Conservation (phyloP, 805 yeast species). For the Sugiyamaella boreocaroliniensis region DNA sequence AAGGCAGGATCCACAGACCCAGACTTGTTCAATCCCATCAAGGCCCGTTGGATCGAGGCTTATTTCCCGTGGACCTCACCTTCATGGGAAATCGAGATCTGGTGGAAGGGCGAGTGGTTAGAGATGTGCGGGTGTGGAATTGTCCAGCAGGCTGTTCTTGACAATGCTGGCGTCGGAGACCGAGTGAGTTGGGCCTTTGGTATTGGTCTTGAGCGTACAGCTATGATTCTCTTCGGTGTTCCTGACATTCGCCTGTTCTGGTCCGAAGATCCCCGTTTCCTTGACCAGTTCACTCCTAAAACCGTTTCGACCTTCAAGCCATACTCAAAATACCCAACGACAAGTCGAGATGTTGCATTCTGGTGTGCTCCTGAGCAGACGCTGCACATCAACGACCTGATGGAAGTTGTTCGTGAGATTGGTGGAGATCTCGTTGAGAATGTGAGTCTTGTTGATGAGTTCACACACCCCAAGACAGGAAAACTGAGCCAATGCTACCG, state of each 20-base stretch:
- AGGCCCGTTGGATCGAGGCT: conserved; percentile 90
- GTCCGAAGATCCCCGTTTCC: conserved; percentile 76
- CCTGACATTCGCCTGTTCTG: conserved; percentile 94
- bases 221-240: conserved; percentile 90
- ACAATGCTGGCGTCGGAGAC: conserved; percentile 57
- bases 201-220: conserved; percentile 87
- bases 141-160: conserved; percentile 69
- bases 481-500: conserved; percentile 79
- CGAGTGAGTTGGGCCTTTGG: conserved; percentile 97
- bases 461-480: conserved; percentile 76
- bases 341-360: conserved; percentile 81
- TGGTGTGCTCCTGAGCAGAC: conserved; percentile 53
- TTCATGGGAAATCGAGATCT: conserved; percentile 95
- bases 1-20: conserved; percentile 53
- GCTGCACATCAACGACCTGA: conserved; percentile 78
- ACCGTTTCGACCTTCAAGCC: conserved; percentile 70
- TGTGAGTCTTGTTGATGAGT: conserved; percentile 73
- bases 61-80: conserved; percentile 99
- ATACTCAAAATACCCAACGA: conserved; percentile 85
- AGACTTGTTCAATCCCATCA: conserved; percentile 65
- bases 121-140: conserved; percentile 97
- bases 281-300: conserved; percentile 60
- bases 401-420: conserved; percentile 76
- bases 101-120: conserved; percentile 98
- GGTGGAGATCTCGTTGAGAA: conserved; percentile 89